Base-by-base conservation (phyloP, 148 eudicot genomes). In the Rhododendron kiyosumense region DNA sequence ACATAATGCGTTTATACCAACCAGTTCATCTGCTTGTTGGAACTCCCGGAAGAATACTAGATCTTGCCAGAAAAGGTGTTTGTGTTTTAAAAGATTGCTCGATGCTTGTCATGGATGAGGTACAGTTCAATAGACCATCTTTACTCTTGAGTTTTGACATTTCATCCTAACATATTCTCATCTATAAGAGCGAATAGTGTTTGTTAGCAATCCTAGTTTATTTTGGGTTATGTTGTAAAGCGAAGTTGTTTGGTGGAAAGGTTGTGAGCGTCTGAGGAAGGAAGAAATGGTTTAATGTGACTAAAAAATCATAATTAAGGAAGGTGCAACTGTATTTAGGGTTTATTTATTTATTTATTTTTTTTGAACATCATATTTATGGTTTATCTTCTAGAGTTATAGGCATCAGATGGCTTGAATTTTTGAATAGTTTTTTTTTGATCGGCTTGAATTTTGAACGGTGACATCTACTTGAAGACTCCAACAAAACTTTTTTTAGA, bases 11-110 rank as follows among this genome's bases (percentile, higher is more conserved):
- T 43, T 89, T 95, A 82, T 95, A 95, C 86, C 97, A 95, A 85
- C 98, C 98, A 67, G 98, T 95, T 84, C 98, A 95, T 91, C 88
- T 95, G 71, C 96, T 95, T 75, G 98, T 93, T 65, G 98, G 98
- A 82, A 95, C 98, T 83, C 98, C 97, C 28, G 98, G 97, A 91
- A 95, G 98, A 92, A 92, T 95, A 74, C 90, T 95, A 74, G 98
- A 95, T 92, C 91, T 95, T 87, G 89, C 97, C 24, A 94, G 90
- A 82, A 95, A 92, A 91, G 95, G 97, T n/a, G 83, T 95, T 26
- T 95, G 98, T 46, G 54, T 89, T 84, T 88, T 95, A 88, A 94
- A 91, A 84, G 92, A 95, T 84, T 95, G 97, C 85, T 84, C 92
- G 41, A 91, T 95, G 97, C 94, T 95, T 38, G 88, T 91, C 71